A percentile compares a stretch with the other conserved stretches of the same genome.
Conservation (phyloP, 768 basidiomycete genomes). For the Russula brevipes region DNA sequence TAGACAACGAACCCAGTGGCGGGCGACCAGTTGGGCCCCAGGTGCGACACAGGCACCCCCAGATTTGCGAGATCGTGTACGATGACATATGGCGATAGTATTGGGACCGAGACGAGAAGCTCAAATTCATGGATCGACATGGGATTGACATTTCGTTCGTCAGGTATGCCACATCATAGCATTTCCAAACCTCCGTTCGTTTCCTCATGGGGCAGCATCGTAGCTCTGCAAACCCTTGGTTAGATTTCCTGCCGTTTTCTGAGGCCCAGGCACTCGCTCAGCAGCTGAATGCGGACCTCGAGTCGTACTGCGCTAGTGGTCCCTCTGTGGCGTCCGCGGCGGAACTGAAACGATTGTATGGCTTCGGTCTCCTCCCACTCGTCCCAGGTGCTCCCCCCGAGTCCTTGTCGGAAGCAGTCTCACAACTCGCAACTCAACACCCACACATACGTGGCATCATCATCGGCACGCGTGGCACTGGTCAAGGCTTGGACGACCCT, state of each 20-base stretch:
- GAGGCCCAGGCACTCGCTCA: slow-evolving; percentile 61
- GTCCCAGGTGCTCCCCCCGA: slow-evolving; percentile 56
- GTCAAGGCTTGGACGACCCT: slow-evolving; percentile 75
- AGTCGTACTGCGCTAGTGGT: slow-evolving; percentile 68
- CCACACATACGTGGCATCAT: slow-evolving; percentile 73
- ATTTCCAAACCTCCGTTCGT: not conserved
- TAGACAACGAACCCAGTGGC: slow-evolving; percentile 73
- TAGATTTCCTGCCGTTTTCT: slow-evolving; percentile 72
- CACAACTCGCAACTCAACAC: slow-evolving; percentile 53
- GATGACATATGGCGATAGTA: slow-evolving; percentile 39
- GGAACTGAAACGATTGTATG: slow-evolving; percentile 62
- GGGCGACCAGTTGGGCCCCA: slow-evolving; percentile 79
- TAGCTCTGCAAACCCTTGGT: slow-evolving; percentile 88
- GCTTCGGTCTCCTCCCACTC: slow-evolving; percentile 79
- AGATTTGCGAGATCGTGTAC: not conserved
- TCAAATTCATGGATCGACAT: slow-evolving; percentile 81
- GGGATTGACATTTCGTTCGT: slow-evolving; percentile 75
- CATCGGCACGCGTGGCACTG: slow-evolving; percentile 75
- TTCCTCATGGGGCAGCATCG: not conserved
- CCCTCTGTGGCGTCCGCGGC: slow-evolving; percentile 39
- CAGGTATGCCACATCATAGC: slow-evolving; percentile 40
- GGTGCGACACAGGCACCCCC: slow-evolving; percentile 32
- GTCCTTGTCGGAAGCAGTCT: slow-evolving; percentile 57
- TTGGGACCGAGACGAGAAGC: slow-evolving; percentile 73
- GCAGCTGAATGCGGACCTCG: slow-evolving; percentile 73